These are phyloP conservation scores for Debaryomycetaceae sp. DNA, from an alignment of 1,139 yeast genomes.

Conservation along the genomic window DNA sequence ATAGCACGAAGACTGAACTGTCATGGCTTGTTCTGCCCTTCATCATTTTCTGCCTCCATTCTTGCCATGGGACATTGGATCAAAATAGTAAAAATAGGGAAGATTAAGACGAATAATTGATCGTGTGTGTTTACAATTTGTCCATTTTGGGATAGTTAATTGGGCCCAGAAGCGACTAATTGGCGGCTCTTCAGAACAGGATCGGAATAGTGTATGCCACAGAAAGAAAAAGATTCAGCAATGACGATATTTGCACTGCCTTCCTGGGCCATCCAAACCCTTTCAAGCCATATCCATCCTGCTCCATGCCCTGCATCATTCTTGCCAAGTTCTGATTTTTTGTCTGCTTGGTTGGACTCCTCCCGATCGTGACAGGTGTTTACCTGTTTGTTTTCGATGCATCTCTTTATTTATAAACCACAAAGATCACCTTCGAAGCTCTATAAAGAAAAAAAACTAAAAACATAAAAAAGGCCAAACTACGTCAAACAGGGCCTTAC, in stretches of 20 bases:
- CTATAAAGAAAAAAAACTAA: not conserved
- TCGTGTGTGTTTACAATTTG: slow-evolving; percentile 6
- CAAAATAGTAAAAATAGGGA: too few species aligned
- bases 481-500: not conserved
- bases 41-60: too few species aligned
- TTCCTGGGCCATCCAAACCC: slow-evolving; percentile 3
- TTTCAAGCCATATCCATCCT: not conserved
- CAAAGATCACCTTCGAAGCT: slow-evolving; percentile 1
- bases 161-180: too few species aligned
- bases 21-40: too few species aligned
- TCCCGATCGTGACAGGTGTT: slow-evolving; percentile 3
- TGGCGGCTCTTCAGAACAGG: too few species aligned
- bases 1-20: too few species aligned
- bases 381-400: not conserved
- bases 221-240: slow-evolving; percentile 1
- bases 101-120: too few species aligned
- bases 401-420: slow-evolving; percentile 2
- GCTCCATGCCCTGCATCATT: too few species aligned
- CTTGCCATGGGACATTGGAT: not conserved
- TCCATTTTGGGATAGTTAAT: slow-evolving; percentile 7
- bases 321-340: too few species aligned
- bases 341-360: not conserved
- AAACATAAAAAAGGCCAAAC: slow-evolving; percentile 1
- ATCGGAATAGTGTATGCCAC: not conserved
- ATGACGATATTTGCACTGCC: slow-evolving; percentile 1